Evolutionary conservation across 805 yeast genomes (phyloP), one percentile per base, ranked within the genome.

Genomic region (Saccharomycopsis guyanensis): DNA sequence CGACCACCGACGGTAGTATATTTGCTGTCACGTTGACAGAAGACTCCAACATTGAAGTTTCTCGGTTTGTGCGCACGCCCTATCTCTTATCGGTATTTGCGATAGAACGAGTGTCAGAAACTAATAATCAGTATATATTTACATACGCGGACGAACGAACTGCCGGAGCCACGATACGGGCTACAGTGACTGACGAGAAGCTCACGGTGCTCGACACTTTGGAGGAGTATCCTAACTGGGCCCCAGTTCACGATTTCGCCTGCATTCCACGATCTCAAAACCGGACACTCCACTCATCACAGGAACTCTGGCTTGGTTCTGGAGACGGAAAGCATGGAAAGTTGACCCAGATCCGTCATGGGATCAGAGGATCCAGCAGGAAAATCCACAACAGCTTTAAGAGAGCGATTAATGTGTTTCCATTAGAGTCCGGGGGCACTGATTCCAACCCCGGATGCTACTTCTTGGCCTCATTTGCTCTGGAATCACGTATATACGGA

Each of bases 221-320:
- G 6, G 44, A 43, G 4, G 38, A 43, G 33, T 47, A 38, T 16
- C 10, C 12, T 8, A 47, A 47, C 20, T 47, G 51, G 51, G 24
- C 27, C 8, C 40, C 40, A 2, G 23, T 38, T 13, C 19, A 22
- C 25, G 51, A 47, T 33, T 31, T 31, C 25, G 29, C n/a, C 15
- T 20, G 31, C 7, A 33, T 43, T 15, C 38, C 29, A 25, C 12
- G 24, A 10, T 15, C 23, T 13, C 29, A 43, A 12, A 15, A n/a
- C 24, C 39, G 40, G 15, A 12, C 39, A n/a, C 4, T n/a, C 15
- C 42, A 39, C 34, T 13, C 36, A 2, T 43, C 47, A 3, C 40
- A 44, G 19, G 51, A 47, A 23, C 19, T 47, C 8, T 47, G 51
- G 51, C 19, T 47, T 12, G 33, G 37, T 16, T 43, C 47, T 3